Percentiles rank a stretch among this genome's conserved stretches.
These are phyloP conservation scores for Annulohypoxylon moriforme DNA, from an alignment of 495 filamentous ascomycete species.

Conservation along the genomic window DNA sequence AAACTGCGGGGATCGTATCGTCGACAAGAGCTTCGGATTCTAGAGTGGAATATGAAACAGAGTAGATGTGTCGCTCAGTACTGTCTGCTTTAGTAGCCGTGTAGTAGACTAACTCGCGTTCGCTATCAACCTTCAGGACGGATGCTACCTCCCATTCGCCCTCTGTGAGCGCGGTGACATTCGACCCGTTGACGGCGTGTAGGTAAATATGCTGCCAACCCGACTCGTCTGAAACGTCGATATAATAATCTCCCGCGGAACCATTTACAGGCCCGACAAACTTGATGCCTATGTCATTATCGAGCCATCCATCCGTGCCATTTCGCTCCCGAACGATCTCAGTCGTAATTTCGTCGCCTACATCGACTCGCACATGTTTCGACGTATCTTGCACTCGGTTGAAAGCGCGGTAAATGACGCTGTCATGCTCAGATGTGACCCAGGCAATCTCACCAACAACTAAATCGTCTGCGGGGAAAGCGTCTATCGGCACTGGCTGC, in stretches of 20 bases:
- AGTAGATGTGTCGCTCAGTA: slow-evolving; percentile 67
- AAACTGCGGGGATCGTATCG: slow-evolving; percentile 58
- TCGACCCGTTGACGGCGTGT: slow-evolving; percentile 59
- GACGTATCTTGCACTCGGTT: slow-evolving; percentile 69
- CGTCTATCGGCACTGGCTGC: slow-evolving; percentile 52
- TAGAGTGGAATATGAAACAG: slow-evolving; percentile 58
- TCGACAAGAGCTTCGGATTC: slow-evolving; percentile 64
- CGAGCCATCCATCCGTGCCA: slow-evolving; percentile 67
- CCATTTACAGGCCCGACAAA: slow-evolving; percentile 55
- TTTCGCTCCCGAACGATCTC: slow-evolving; percentile 62
- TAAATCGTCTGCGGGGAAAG: slow-evolving; percentile 61
- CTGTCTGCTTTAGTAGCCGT: slow-evolving; percentile 65
- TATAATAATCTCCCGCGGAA: slow-evolving; percentile 57
- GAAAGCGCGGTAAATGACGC: slow-evolving; percentile 64
- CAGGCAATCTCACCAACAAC: slow-evolving; percentile 68
- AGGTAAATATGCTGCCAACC: slow-evolving; percentile 69
- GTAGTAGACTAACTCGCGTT: slow-evolving; percentile 64
- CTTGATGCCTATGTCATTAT: slow-evolving; percentile 61
- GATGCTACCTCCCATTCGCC: slow-evolving; percentile 66
- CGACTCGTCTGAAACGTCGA: slow-evolving; percentile 66
- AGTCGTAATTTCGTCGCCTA: slow-evolving; percentile 57
- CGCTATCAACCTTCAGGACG: slow-evolving; percentile 62
- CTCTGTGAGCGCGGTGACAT: slow-evolving; percentile 60
- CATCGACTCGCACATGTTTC: slow-evolving; percentile 56
- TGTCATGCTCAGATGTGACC: slow-evolving; percentile 63